Base-by-base conservation (phyloP, 768 basidiomycete species). In the Steccherinum ochraceum region DNA sequence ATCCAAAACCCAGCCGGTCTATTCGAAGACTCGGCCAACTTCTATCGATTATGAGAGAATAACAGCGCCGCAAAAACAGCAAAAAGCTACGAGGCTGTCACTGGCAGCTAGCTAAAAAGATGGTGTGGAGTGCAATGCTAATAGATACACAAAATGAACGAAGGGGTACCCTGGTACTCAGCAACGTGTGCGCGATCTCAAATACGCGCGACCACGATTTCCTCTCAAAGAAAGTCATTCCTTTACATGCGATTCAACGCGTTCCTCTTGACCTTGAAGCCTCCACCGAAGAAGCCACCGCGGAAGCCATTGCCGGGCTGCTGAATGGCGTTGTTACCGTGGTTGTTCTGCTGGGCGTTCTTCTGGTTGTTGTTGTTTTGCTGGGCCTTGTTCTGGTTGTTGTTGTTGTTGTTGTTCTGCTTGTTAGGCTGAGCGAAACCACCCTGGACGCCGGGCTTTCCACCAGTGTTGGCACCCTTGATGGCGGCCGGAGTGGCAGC, bases 401-500 rank as follows among this genome's bases (percentile, higher is more conserved):
- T n/a, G 11, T 39, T 39, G 35, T 11, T n/a, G 11, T 39, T 39
- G 35, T 39, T 39, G 41, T 23, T 23, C 41, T 43, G 41, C 19
- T 43, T 7, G 21, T n/a, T 23, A 7, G 5, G n/a, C 10, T 7
- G 41, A 43, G 41, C 7, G 41, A 43, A 43, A 5, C 10, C 41
- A 10, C 41, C 41, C 41, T 43, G 41, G 18, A 43, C 41, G 19
- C 41, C 41, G 19, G 41, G 41, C 41, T 23, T 43, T 43, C n/a
- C 41, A 43, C 41, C 41, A 23, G n/a, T 43, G 41, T 43, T 43
- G 21, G 41, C 16, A 18, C 41, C 41, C 18, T 43, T 43, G 41
- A 43, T 43, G 19, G 48, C 50, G 25, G 45, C 40, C 13, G 49
- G 16, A 16, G 56, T 7, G 21, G 52, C n/a, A 18, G 49, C 46